Evolutionary conservation across 2,329 filamentous ascomycete genomes (phyloP), one percentile per base, ranked within the genome.

Genomic region (Diaporthe sp.): DNA sequence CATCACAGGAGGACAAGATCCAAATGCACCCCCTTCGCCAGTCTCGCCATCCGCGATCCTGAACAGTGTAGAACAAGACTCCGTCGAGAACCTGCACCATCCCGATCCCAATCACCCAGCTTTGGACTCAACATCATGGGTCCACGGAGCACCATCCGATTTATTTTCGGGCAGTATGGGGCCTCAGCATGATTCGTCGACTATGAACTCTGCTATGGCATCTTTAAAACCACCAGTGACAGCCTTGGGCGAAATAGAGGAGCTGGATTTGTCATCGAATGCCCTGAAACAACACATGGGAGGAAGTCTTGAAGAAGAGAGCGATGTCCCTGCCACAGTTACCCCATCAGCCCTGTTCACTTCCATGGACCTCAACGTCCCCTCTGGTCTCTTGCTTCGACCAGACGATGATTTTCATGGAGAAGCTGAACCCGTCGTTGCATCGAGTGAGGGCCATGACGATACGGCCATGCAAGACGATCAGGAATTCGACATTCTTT

Each of bases 41-140:
- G 68, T 71, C 32, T 75, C 75, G 25, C 73, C 75, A 13, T 71
- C 75, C n/a, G 51, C 61, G 17, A 75, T 76, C 17, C n/a, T 76
- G 19, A 73, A 68, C 35, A 76, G 70, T 27, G 75, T 76, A 22
- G 75, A 76, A 32, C 70, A 71, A 27, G 75, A 75, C 15, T 42
- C 65, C 13, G 32, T 65, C 27, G 70, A 74, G n/a, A 70, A 70
- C 50, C 25, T 58, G 15, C 61, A 53, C 30, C 44, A 37, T 7
- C 65, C 65, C 1, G 50, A 37, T n/a, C 42, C 32, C 15, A 44
- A 50, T 22, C 63, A 74, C 5, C 27, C 37, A 19, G 25, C n/a
- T 9, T 47, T 58, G 5, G 69, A 53, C 13, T 35, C 58, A n/a
- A 17, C 55, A 69, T 37, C 58, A 39, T 75, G 74, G 74, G 55